Evolutionary conservation across 768 basidiomycete species (phyloP).

Genomic region (Pleurotus djamor): DNA sequence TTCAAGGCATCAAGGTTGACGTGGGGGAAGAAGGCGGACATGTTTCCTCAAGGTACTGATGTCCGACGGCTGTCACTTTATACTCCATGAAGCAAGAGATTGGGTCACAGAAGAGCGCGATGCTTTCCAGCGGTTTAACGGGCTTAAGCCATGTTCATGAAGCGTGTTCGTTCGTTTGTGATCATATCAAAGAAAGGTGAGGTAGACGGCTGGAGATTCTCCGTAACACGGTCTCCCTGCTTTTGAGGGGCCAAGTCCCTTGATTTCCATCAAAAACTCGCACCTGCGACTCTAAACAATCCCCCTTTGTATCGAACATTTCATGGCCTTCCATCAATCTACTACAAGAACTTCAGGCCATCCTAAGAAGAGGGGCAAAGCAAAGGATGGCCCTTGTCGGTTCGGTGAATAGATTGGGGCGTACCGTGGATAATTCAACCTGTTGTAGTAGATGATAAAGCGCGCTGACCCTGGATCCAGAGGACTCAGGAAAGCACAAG

Average conservation of each 20-base stretch:
- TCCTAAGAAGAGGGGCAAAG: too few relatives aligned
- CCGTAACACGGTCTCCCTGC: background rate
- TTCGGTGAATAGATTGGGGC: constrained; percentile 4
- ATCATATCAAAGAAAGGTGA: constrained; percentile 4
- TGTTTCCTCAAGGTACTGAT: constrained; percentile 1
- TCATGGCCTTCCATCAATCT: too few relatives aligned
- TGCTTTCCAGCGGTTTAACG: background rate
- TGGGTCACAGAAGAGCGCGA: background rate
- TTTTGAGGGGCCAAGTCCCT: constrained; percentile 1
- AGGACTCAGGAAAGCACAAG: background rate
- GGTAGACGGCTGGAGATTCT: background rate
- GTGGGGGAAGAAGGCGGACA: constrained; percentile 19
- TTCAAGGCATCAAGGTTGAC: constrained; percentile 22
- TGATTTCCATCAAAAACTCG: constrained; percentile 8
- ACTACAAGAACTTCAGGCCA: too few relatives aligned
- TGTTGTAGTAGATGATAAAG: background rate
- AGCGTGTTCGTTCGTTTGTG: constrained; percentile 8
- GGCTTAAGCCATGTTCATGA: constrained; percentile 6
- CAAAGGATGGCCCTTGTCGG: too few relatives aligned
- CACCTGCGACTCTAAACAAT: background rate
- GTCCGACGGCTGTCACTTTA: background rate
- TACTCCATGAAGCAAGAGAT: constrained; percentile 2
- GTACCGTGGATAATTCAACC: constrained; percentile 5
- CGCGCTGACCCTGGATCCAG: background rate
- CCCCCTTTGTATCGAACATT: background rate